Evolutionary conservation across 331 rosid species (phyloP).

Genomic region (Saraca asoca): DNA sequence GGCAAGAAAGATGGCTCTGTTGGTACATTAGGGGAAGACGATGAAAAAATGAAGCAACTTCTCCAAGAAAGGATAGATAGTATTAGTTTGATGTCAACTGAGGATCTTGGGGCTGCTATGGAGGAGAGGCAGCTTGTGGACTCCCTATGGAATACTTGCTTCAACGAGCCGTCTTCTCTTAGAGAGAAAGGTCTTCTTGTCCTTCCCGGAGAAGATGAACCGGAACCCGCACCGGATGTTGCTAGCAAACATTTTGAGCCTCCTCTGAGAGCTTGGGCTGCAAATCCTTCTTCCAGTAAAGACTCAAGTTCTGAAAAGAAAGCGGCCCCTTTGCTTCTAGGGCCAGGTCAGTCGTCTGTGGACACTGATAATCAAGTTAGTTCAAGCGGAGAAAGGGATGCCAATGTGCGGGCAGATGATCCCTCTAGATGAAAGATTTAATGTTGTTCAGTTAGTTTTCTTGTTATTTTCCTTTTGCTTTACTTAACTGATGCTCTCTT

Average conservation of each 20-base stretch:
- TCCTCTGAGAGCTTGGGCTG: conserved; percentile 68
- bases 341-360: conserved; percentile 51
- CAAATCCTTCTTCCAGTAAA: conserved; percentile 41
- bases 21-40: conserved; percentile 45
- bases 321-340: conserved; percentile 67
- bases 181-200: conserved; percentile 76
- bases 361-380: conserved; percentile 34
- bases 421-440: conserved; percentile 11
- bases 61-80: conserved; percentile 71
- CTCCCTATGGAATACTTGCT: conserved; percentile 74
- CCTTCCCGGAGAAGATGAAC: conserved; percentile 80
- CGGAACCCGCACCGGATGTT: conserved; percentile 68
- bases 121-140: conserved; percentile 90
- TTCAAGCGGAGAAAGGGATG: conserved; percentile 33
- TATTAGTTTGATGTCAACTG: conserved; percentile 66
- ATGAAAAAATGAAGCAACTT: conserved; percentile 66
- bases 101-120: conserved; percentile 74
- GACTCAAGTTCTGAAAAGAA: conserved; percentile 49
- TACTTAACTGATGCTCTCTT: not conserved
- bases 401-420: conserved; percentile 21
- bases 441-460: not conserved
- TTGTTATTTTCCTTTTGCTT: not conserved
- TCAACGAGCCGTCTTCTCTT: conserved; percentile 65
- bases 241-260: conserved; percentile 82
- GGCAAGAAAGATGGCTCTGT: conserved; percentile 34